Evolutionary conservation across 768 basidiomycete species (phyloP).

Genomic region (Collybia mongolica): DNA sequence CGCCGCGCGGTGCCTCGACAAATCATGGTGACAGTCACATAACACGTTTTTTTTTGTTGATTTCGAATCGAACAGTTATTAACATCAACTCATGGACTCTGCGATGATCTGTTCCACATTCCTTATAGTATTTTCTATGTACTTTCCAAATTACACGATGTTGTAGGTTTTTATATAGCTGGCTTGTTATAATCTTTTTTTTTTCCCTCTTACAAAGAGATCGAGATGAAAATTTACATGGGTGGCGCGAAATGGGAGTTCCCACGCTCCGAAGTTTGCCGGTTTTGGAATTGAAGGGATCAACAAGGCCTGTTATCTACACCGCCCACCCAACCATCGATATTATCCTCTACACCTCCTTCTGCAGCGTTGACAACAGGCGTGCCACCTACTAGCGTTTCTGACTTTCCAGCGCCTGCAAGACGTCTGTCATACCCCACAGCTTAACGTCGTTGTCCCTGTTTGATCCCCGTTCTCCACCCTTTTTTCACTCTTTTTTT

Average conservation of each 20-base stretch:
- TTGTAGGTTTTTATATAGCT: neutral
- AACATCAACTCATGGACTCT: too few relatives aligned
- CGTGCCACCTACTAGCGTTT: neutral
- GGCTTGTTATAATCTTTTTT: too few relatives aligned
- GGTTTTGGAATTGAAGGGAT: slow-evolving; percentile 32
- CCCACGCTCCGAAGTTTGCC: slow-evolving; percentile 44
- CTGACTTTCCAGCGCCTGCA: neutral
- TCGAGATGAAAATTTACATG: slow-evolving; percentile 4
- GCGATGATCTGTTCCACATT: neutral
- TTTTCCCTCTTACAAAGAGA: too few relatives aligned
- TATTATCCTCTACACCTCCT: slow-evolving; percentile 25
- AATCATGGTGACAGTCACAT: too few relatives aligned
- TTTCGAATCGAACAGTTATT: too few relatives aligned
- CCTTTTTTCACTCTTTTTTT: slow-evolving; percentile 6
- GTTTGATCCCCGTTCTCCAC: slow-evolving; percentile 3
- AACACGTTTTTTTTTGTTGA: too few relatives aligned
- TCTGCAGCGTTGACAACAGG: slow-evolving; percentile 4
- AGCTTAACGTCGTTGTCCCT: neutral
- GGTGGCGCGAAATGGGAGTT: slow-evolving; percentile 24
- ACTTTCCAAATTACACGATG: neutral
- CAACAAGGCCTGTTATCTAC: slow-evolving; percentile 40
- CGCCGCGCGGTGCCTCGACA: too few relatives aligned
- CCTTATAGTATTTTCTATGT: neutral
- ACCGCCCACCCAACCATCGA: slow-evolving; percentile 46
- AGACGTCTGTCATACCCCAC: neutral